Evolutionary conservation across 1,139 yeast genomes (phyloP).

Genomic region (Pichia sp.): DNA sequence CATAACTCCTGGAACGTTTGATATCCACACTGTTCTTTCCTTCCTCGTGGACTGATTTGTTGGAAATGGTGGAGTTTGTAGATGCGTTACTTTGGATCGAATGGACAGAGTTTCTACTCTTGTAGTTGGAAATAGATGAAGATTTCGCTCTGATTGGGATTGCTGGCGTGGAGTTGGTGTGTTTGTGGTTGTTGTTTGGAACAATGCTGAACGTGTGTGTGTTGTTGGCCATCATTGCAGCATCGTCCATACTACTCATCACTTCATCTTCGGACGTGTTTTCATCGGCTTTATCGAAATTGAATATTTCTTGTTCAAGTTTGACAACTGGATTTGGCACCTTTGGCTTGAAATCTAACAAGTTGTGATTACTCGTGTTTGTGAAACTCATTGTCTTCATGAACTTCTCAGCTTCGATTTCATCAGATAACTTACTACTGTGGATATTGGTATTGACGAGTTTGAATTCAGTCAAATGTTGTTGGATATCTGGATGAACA

Average conservation of each 20-base stretch:
- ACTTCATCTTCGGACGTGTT: not conserved
- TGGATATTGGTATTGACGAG: too few relatives aligned
- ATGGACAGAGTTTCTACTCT: not conserved
- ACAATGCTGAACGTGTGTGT: too few relatives aligned
- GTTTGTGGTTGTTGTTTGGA: too few relatives aligned
- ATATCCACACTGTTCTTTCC: too few relatives aligned
- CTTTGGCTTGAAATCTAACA: not conserved
- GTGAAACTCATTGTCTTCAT: not conserved
- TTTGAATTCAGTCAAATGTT: too few relatives aligned
- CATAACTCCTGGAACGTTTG: too few relatives aligned
- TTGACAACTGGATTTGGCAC: not conserved
- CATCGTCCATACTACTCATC: not conserved
- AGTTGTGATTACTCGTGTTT: not conserved
- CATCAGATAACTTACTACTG: not conserved
- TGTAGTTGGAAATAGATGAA: not conserved
- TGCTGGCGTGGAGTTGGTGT: too few relatives aligned
- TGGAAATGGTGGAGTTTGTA: constrained; percentile 11
- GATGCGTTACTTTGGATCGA: constrained; percentile 5
- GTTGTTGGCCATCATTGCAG: not conserved
- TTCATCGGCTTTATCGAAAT: not conserved
- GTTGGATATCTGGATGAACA: too few relatives aligned
- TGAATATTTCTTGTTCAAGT: not conserved
- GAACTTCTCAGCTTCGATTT: not conserved
- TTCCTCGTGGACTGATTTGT: constrained; percentile 1
- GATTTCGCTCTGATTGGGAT: too few relatives aligned